Conservation (phyloP, 2,329 filamentous ascomycete species). For the Fusarium stilboides region DNA sequence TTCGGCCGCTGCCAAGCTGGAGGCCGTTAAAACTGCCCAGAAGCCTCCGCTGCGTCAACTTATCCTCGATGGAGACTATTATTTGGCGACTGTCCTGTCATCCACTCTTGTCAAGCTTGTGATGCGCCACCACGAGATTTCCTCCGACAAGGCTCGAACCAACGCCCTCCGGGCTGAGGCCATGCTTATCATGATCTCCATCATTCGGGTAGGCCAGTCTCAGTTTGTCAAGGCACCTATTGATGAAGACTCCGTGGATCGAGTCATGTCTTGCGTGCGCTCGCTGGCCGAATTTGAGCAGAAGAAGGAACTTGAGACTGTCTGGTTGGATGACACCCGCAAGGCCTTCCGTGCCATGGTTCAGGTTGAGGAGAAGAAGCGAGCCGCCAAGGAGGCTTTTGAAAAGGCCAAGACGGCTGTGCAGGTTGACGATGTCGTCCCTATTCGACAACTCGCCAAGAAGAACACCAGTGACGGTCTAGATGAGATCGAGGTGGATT, state of each 20-base stretch:
- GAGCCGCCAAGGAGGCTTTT: slow-evolving; percentile 91
- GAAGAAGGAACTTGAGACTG: slow-evolving; percentile 90
- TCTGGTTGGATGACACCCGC: slow-evolving; percentile 94
- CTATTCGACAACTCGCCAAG: slow-evolving; percentile 92
- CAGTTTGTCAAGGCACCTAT: slow-evolving; percentile 98
- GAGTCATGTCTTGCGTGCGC: slow-evolving; percentile 97
- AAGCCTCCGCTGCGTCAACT: slow-evolving; percentile 96
- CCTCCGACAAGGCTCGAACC: slow-evolving; percentile 85
- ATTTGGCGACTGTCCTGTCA: slow-evolving; percentile 93
- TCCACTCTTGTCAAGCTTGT: slow-evolving; percentile 97
- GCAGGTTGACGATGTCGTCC: slow-evolving; percentile 95
- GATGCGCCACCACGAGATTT: slow-evolving; percentile 97
- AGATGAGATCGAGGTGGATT: slow-evolving; percentile 89
- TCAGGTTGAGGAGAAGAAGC: slow-evolving; percentile 96
- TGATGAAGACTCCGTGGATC: slow-evolving; percentile 97
- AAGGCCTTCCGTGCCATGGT: slow-evolving; percentile 98
- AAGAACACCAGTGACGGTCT: slow-evolving; percentile 86
- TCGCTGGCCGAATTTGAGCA: slow-evolving; percentile 91
- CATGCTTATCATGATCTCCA: slow-evolving; percentile 99
- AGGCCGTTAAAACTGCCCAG: slow-evolving; percentile 96
- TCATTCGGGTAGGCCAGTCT: slow-evolving; percentile 98
- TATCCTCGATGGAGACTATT: slow-evolving; percentile 97
- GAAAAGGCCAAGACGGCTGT: slow-evolving; percentile 95
- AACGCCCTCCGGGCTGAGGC: slow-evolving; percentile 96
- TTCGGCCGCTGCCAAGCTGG: slow-evolving; percentile 88